Evolutionary conservation across 2,329 filamentous ascomycete genomes (phyloP).

Genomic region (Cercospora citrullina): DNA sequence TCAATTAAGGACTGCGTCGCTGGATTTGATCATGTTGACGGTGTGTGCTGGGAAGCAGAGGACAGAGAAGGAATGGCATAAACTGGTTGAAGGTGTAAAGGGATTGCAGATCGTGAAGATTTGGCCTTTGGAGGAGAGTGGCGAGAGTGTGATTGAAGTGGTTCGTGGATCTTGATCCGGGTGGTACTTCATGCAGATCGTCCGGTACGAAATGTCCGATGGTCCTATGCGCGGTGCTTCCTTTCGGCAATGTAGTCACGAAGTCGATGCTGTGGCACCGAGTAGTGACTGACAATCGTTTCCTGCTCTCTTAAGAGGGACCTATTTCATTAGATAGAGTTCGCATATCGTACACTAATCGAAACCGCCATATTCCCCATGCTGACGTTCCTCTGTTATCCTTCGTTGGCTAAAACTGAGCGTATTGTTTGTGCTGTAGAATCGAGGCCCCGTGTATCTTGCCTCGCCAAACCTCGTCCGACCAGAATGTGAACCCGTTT

Average conservation of each 20-base stretch:
- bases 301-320: not conserved
- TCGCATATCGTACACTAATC: not conserved
- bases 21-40: conserved; percentile 1
- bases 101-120: conserved; percentile 8
- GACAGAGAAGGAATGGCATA: conserved; percentile 7
- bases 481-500: not conserved
- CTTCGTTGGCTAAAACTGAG: not conserved
- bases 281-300: not conserved
- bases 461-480: not conserved
- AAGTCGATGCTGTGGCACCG: not conserved
- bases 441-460: not conserved
- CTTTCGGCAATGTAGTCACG: too few relatives aligned
- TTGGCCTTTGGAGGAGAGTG: conserved; percentile 1
- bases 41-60: conserved; percentile 1
- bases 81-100: not conserved
- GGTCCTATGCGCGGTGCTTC: too few relatives aligned
- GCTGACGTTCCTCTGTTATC: not conserved
- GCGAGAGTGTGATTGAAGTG: conserved; percentile 5
- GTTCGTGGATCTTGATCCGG: not conserved
- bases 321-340: not conserved
- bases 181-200: not conserved
- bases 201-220: not conserved
- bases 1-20: not conserved
- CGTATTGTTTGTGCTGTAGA: not conserved
- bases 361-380: not conserved